Evolutionary conservation across 2,329 filamentous ascomycete genomes (phyloP).

Genomic region (Rhinocladiella similis): DNA sequence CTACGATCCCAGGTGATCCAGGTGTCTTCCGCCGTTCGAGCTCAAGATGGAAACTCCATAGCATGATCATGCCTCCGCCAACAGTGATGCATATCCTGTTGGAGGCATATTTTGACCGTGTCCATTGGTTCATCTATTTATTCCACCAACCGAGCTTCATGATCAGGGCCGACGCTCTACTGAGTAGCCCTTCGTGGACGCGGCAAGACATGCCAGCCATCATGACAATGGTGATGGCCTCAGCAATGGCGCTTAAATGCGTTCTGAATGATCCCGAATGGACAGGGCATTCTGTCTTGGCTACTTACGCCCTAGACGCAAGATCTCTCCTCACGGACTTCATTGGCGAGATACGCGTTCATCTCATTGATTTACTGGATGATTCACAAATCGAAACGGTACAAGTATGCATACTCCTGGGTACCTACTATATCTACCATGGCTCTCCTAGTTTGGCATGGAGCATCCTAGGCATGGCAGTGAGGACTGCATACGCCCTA

Average conservation of each 20-base stretch:
- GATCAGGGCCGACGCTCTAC: slow-evolving; percentile 14
- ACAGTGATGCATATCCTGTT: slow-evolving; percentile 21
- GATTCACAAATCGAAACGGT: slow-evolving; percentile 28
- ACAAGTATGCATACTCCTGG: slow-evolving; percentile 33
- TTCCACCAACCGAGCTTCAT: slow-evolving; percentile 23
- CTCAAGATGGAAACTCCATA: slow-evolving; percentile 22
- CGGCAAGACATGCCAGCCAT: slow-evolving; percentile 22
- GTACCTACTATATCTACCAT: slow-evolving; percentile 29
- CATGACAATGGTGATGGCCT: slow-evolving; percentile 22
- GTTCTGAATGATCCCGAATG: slow-evolving; percentile 23
- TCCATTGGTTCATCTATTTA: slow-evolving; percentile 28
- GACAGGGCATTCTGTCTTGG: slow-evolving; percentile 19
- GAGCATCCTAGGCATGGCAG: slow-evolving; percentile 27
- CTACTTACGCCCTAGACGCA: background rate
- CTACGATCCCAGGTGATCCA: slow-evolving; percentile 25
- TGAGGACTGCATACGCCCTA: slow-evolving; percentile 26
- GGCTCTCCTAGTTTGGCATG: slow-evolving; percentile 27
- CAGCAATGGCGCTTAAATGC: slow-evolving; percentile 26
- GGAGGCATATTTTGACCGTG: slow-evolving; percentile 27
- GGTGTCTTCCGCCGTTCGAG: slow-evolving; percentile 11
- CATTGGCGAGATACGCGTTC: slow-evolving; percentile 23
- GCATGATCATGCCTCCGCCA: slow-evolving; percentile 21
- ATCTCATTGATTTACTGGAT: slow-evolving; percentile 24
- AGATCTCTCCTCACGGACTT: slow-evolving; percentile 15
- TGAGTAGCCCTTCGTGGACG: slow-evolving; percentile 17